Percentiles rank a stretch among this genome's conserved stretches.
Conservation (phyloP, 805 yeast species). For the Candida verbasci region DNA sequence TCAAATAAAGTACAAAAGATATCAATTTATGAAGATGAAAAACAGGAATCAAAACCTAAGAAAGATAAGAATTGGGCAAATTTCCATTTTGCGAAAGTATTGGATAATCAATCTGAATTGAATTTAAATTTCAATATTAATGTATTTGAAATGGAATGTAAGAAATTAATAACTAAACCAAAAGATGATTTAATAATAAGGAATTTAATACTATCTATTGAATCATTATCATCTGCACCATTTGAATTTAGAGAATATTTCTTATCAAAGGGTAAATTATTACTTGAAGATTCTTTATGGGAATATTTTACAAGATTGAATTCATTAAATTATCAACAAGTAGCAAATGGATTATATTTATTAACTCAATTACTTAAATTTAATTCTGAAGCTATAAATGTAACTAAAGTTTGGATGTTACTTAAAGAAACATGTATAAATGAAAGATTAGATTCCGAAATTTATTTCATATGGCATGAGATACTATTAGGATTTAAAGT, state of each 20-base stretch:
- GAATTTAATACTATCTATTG: slow-evolving; percentile 4
- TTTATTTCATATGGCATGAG: slow-evolving; percentile 7
- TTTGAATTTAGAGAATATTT: slow-evolving; percentile 15
- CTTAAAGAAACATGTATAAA: slow-evolving; percentile 2
- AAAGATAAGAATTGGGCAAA: slow-evolving; percentile 37
- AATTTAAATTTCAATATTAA: slow-evolving; percentile 2
- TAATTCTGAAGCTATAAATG: slow-evolving; percentile 9
- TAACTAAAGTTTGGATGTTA: slow-evolving; percentile 2
- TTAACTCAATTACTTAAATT: slow-evolving; percentile 33
- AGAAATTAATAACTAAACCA: slow-evolving; percentile 1
- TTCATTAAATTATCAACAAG: slow-evolving; percentile 8
- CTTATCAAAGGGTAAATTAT: slow-evolving; percentile 12
- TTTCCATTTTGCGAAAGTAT: slow-evolving; percentile 28
- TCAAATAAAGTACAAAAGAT: slow-evolving; percentile 33
- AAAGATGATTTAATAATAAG: not conserved
- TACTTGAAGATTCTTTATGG: slow-evolving; percentile 18
- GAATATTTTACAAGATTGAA: slow-evolving; percentile 11
- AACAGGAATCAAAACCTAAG: slow-evolving; percentile 33
- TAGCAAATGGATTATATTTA: slow-evolving; percentile 29
- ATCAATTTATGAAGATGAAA: slow-evolving; percentile 37
- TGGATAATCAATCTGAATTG: not conserved
- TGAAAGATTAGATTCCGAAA: slow-evolving; percentile 4
- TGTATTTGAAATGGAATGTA: slow-evolving; percentile 6
- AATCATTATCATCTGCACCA: slow-evolving; percentile 7
- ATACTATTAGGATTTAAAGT: slow-evolving; percentile 1